phyloP scores from a whole-genome alignment of 805 yeast genomes.

The Ogataea paradorogensis region DNA sequence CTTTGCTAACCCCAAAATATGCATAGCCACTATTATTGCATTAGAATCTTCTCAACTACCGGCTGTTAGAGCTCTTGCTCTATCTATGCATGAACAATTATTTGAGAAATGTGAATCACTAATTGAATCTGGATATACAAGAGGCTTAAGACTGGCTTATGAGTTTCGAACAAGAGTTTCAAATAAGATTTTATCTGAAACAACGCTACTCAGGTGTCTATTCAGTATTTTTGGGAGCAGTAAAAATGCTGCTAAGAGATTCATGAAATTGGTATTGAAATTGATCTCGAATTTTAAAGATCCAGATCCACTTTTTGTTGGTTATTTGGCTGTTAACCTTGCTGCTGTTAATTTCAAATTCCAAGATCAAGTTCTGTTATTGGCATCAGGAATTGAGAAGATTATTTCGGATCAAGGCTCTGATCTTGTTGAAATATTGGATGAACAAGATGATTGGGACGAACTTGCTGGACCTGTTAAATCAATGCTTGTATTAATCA shows the following conservation, averaged over 20 bases:
- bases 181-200: conserved; percentile 28
- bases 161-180: conserved; percentile 37
- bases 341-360: conserved; percentile 37
- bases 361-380: conserved; percentile 49
- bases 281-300: conserved; percentile 28
- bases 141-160: conserved; percentile 58
- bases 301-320: conserved; percentile 28
- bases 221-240: conserved; percentile 42
- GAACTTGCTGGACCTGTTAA: conserved; percentile 16
- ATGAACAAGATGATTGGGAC: conserved; percentile 10
- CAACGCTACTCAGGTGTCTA: conserved; percentile 37
- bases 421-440: conserved; percentile 30
- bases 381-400: conserved; percentile 45
- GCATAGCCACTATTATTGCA: conserved; percentile 69
- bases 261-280: conserved; percentile 35
- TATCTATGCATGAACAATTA: conserved; percentile 50
- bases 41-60: conserved; percentile 52
- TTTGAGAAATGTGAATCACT: conserved; percentile 69
- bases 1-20: conserved; percentile 68
- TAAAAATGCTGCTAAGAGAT: conserved; percentile 40
- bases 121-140: conserved; percentile 60
- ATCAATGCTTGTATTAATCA: conserved; percentile 15
- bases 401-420: conserved; percentile 41
- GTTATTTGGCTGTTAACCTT: conserved; percentile 40
- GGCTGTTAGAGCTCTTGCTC: conserved; percentile 46